phyloP scores from a whole-genome alignment of 2,329 filamentous ascomycete species.

The Fusarium staphyleae region DNA sequence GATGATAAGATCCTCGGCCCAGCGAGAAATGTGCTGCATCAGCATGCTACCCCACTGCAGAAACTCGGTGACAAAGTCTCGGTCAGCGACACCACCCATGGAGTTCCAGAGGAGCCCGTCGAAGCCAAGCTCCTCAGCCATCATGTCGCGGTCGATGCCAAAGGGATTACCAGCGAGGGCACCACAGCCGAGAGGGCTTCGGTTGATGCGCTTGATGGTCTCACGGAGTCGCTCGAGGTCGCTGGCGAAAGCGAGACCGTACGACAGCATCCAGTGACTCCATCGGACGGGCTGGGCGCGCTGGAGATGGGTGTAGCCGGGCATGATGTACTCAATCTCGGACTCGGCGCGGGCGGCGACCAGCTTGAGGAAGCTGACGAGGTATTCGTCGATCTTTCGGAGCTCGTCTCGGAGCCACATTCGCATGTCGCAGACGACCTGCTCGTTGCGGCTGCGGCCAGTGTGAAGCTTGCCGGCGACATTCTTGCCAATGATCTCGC shows the following conservation, averaged over 20 bases:
- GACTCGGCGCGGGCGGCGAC: slow-evolving; percentile 45
- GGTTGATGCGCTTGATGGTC: slow-evolving; percentile 77
- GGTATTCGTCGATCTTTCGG: slow-evolving; percentile 35
- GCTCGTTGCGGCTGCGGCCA: slow-evolving; percentile 73
- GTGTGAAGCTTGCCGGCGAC: slow-evolving; percentile 77
- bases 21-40: slow-evolving; percentile 81
- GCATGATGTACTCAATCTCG: slow-evolving; percentile 72
- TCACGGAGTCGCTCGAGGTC: slow-evolving; percentile 82
- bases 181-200: slow-evolving; percentile 73
- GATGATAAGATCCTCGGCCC: slow-evolving; percentile 87
- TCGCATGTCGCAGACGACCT: slow-evolving; percentile 76
- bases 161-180: slow-evolving; percentile 85
- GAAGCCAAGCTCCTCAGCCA: slow-evolving; percentile 83
- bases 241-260: slow-evolving; percentile 72
- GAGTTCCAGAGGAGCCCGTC: slow-evolving; percentile 77
- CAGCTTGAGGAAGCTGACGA: slow-evolving; percentile 38
- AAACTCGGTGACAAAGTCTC: slow-evolving; percentile 83
- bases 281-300: slow-evolving; percentile 81
- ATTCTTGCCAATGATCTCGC: slow-evolving; percentile 74
- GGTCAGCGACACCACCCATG: slow-evolving; percentile 76
- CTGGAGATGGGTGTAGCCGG: slow-evolving; percentile 88
- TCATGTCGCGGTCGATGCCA: slow-evolving; percentile 77
- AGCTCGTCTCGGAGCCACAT: slow-evolving; percentile 59
- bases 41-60: slow-evolving; percentile 81
- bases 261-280: slow-evolving; percentile 82